Percentiles rank a stretch among this genome's conserved stretches.
phyloP scores from a whole-genome alignment of 768 basidiomycete genomes.

The Boletus reticulatus region DNA sequence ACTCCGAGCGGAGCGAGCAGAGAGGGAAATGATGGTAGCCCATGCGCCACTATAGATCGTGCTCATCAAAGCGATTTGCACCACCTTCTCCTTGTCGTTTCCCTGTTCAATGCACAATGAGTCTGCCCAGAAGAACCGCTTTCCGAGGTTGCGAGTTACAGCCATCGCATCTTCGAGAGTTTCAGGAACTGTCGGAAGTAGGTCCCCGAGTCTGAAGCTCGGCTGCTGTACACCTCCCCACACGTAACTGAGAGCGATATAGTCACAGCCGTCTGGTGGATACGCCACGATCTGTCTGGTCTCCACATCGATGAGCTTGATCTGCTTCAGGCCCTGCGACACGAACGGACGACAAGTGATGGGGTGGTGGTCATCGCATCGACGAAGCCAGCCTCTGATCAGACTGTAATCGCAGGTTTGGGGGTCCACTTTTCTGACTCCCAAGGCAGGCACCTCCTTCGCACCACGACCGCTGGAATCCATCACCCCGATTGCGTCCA shows the following conservation, averaged over 20 bases:
- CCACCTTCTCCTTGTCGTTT: constrained; percentile 2
- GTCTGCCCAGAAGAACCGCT: constrained; percentile 18
- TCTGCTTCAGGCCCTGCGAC: constrained; percentile 4
- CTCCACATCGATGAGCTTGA: constrained; percentile 9
- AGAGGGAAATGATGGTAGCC: constrained; percentile 11
- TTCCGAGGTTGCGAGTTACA: constrained; percentile 11
- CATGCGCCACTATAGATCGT: constrained; percentile 14
- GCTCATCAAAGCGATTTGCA: constrained; percentile 15
- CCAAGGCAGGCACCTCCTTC: neutral
- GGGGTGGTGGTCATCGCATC: constrained; percentile 6
- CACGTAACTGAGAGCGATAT: constrained; percentile 16
- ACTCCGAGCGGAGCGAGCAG: constrained; percentile 1
- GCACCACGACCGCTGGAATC: too few species aligned
- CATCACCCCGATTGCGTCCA: too few species aligned
- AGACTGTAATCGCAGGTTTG: neutral
- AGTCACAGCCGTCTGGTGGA: constrained; percentile 6
- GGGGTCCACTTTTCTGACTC: constrained; percentile 4
- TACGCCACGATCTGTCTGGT: constrained; percentile 6
- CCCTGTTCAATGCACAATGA: constrained; percentile 17
- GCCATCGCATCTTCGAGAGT: constrained; percentile 19
- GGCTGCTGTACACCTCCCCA: constrained; percentile 12
- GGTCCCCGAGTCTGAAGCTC: constrained; percentile 6
- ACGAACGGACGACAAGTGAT: constrained; percentile 1
- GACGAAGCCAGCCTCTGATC: constrained; percentile 10
- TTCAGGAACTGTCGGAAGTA: constrained; percentile 8